These are phyloP conservation scores for Cenococcum geophilum DNA, from an alignment of 495 filamentous ascomycete species.

Conservation along the genomic window DNA sequence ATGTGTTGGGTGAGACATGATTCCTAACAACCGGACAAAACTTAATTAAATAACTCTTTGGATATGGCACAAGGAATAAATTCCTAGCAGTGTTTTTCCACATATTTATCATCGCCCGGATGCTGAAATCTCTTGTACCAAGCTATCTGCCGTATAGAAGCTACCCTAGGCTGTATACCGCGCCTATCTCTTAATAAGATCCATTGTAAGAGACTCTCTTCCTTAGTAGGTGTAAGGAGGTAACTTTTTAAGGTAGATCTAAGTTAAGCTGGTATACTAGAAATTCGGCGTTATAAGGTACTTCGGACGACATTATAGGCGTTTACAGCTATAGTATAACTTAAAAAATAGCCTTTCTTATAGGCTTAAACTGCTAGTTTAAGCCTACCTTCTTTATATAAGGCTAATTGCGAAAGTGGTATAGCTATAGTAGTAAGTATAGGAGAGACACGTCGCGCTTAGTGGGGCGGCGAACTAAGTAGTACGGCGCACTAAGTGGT, in stretches of 20 bases:
- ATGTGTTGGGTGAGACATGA: too few relatives aligned
- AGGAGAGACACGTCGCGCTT: background rate
- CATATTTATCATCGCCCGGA: too few relatives aligned
- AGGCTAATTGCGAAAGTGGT: constrained; percentile 3
- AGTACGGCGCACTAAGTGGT: too few relatives aligned
- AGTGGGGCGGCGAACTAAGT: background rate
- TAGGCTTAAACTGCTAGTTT: constrained; percentile 12
- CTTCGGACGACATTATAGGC: too few relatives aligned
- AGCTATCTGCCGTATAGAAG: constrained; percentile 7
- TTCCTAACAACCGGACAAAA: too few relatives aligned
- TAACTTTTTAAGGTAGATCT: constrained; percentile 3
- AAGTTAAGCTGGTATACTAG: constrained; percentile 4
- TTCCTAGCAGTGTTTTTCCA: too few relatives aligned
- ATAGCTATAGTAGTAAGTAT: background rate
- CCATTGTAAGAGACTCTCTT: constrained; percentile 12
- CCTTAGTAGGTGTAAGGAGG: constrained; percentile 11
- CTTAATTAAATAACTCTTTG: too few relatives aligned
- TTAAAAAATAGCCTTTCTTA: background rate
- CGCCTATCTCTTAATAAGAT: constrained; percentile 7
- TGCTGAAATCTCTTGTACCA: too few relatives aligned
- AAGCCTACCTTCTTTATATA: constrained; percentile 16
- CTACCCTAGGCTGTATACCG: constrained; percentile 12
- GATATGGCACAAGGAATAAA: too few relatives aligned
- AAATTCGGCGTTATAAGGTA: constrained; percentile 5
- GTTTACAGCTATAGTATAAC: too few relatives aligned